Evolutionary conservation across 352 stramenopile species (phyloP).

Genomic region (Phytophthora rubi): DNA sequence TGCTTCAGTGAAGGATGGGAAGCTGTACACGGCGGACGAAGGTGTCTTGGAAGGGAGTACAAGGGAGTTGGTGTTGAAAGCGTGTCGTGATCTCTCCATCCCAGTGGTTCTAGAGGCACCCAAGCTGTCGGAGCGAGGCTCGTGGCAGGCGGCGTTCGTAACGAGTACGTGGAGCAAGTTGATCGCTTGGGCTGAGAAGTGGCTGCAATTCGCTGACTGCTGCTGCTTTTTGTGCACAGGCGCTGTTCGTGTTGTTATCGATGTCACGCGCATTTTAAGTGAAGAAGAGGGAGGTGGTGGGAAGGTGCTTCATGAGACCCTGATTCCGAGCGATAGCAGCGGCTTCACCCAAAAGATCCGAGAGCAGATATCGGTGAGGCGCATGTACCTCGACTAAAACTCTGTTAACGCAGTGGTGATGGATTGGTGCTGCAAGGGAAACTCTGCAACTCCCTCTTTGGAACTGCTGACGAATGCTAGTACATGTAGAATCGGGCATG

Average conservation of each 20-base stretch:
- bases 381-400: constrained; percentile 30
- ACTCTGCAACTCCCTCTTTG: no score
- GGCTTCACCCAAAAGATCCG: constrained; percentile 30
- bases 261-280: constrained; percentile 35
- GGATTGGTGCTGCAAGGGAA: no score
- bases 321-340: constrained; percentile 29
- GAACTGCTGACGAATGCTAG: no score
- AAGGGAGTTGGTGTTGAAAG: constrained; percentile 63
- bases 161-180: constrained; percentile 55
- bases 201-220: not conserved
- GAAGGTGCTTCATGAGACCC: constrained; percentile 15
- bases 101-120: constrained; percentile 61
- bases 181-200: not conserved
- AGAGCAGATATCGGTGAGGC: constrained; percentile 26
- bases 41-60: constrained; percentile 67
- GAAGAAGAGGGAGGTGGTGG: not conserved
- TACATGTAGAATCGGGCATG: no score
- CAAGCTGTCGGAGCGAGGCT: constrained; percentile 50
- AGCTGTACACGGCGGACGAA: constrained; percentile 55
- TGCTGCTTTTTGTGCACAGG: constrained; percentile 17
- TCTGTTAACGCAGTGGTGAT: not conserved
- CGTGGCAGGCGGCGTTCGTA: constrained; percentile 75
- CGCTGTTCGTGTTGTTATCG: constrained; percentile 35
- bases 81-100: constrained; percentile 64
- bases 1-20: constrained; percentile 47